These are phyloP conservation scores for Prunus dulcis DNA, from an alignment of 306 rosid genomes.

Conservation along the genomic window DNA sequence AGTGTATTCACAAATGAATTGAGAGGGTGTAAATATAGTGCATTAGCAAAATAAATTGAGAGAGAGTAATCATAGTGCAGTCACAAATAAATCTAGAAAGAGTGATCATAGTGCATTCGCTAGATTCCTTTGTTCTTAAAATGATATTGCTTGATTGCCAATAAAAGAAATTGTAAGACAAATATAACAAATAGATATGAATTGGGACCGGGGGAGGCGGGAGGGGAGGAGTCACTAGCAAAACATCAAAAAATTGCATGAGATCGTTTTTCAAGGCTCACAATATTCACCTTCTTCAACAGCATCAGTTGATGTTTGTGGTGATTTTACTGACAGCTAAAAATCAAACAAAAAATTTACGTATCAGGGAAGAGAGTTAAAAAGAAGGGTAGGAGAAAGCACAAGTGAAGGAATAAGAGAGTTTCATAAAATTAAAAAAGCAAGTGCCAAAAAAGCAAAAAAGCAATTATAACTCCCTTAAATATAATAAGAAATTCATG, in stretches of 20 bases:
- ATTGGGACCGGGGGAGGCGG: not conserved
- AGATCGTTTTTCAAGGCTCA: slow-evolving; percentile 47
- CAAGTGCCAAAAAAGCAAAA: no score
- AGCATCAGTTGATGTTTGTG: slow-evolving; percentile 45
- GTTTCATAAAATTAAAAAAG: not conserved
- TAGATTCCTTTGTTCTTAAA: not conserved
- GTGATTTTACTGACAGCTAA: slow-evolving; percentile 84
- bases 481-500: not conserved
- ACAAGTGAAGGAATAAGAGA: not conserved
- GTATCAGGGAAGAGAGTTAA: slow-evolving; percentile 19
- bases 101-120: not conserved
- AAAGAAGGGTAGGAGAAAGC: not conserved
- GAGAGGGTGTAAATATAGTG: not conserved
- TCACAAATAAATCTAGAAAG: not conserved
- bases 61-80: not conserved
- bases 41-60: not conserved
- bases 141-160: not conserved
- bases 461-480: slow-evolving; percentile 5
- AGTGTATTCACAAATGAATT: not conserved
- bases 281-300: slow-evolving; percentile 87
- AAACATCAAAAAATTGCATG: slow-evolving; percentile 44
- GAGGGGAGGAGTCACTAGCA: slow-evolving; percentile 18
- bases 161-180: not conserved
- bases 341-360: slow-evolving; percentile 28
- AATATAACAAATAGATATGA: not conserved